Evolutionary conservation across 2,329 filamentous ascomycete genomes (phyloP), one percentile per base, ranked within the genome.

Genomic region (Lasiodiplodia gonubiensis): DNA sequence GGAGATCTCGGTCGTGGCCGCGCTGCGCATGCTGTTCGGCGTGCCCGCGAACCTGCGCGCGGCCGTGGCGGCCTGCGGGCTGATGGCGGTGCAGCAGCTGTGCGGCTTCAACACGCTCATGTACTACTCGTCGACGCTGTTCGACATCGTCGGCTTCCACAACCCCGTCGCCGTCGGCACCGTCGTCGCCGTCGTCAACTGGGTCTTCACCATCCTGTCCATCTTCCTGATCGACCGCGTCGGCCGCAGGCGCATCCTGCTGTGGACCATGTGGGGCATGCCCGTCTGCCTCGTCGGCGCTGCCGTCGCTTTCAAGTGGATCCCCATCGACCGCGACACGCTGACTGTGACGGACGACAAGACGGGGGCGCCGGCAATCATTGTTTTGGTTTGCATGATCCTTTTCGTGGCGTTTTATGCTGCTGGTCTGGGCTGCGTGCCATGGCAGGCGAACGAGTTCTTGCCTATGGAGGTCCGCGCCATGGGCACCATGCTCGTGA

Each of bases 151-250:
- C 0, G 90, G 90, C 0, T 97, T 97, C 76, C 84, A 86, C 49
- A 90, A 88, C 66, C 92, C 93, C 4, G 95, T 92, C 0, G 85
- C 94, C 57, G 93, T 91, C 0, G 92, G 92, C 0, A 85, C 96
- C 68, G 89, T 89, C 1, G 90, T 97, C 16, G 92, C 93, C 0
- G 84, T 90, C 67, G 95, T 93, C 55, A 97, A 96, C 74, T 94
- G 94, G 72, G 74, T 90, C 65, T 92, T 95, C 75, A 94, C 91
- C 0, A 79, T 92, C 21, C 81, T 88, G 61, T 92, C 92, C n/a
- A 86, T 97, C 67, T 80, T 89, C 27, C 82, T 93, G 27, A 93
- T 97, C 70, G 93, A 97, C 78, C 88, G 86, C 25, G 86, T 96
- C 64, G 93, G 93, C 1, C 86, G 93, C 21, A 86, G 93, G 48